These are phyloP conservation scores for Bombardia bombarda DNA, from an alignment of 495 filamentous ascomycete genomes.

Conservation along the genomic window DNA sequence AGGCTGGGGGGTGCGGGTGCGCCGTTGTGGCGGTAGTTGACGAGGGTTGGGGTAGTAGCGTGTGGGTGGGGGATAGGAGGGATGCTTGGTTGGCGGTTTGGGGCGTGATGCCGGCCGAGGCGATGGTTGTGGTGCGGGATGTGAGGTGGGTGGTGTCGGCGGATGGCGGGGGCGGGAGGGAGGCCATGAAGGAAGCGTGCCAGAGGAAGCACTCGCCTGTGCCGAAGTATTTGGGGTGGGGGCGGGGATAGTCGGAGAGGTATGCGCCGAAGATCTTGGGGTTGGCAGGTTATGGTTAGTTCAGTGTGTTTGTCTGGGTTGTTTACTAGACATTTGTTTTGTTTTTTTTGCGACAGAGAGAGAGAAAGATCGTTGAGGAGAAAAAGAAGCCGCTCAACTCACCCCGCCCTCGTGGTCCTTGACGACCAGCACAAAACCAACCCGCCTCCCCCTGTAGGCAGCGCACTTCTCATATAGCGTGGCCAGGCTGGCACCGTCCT, in stretches of 20 bases:
- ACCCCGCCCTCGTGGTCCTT: conserved; percentile 66
- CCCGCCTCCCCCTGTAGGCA: conserved; percentile 53
- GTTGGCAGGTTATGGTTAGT: background rate
- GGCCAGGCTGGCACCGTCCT: conserved; percentile 77
- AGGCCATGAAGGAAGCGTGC: conserved; percentile 60
- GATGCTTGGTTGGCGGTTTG: background rate
- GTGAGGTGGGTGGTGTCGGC: conserved; percentile 61
- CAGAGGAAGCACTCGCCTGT: conserved; percentile 98
- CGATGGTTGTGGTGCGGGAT: conserved; percentile 61
- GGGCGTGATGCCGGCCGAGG: too few relatives aligned
- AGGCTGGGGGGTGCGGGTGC: conserved; percentile 3
- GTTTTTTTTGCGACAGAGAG: background rate
- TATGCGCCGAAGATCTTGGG: conserved; percentile 83
- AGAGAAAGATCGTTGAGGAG: background rate
- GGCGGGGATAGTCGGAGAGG: conserved; percentile 77
- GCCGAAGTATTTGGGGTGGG: conserved; percentile 79
- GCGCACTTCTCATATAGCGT: conserved; percentile 78
- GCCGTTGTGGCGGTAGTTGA: background rate
- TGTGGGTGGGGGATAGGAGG: background rate
- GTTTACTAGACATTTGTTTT: background rate
- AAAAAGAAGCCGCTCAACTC: conserved; percentile 23
- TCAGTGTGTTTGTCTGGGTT: background rate
- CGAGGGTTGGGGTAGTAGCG: too few relatives aligned
- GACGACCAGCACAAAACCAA: conserved; percentile 82
- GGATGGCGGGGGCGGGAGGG: conserved; percentile 66